These are phyloP conservation scores for Dendrobium officinale DNA, from an alignment of 106 monocot species.

Conservation along the genomic window DNA sequence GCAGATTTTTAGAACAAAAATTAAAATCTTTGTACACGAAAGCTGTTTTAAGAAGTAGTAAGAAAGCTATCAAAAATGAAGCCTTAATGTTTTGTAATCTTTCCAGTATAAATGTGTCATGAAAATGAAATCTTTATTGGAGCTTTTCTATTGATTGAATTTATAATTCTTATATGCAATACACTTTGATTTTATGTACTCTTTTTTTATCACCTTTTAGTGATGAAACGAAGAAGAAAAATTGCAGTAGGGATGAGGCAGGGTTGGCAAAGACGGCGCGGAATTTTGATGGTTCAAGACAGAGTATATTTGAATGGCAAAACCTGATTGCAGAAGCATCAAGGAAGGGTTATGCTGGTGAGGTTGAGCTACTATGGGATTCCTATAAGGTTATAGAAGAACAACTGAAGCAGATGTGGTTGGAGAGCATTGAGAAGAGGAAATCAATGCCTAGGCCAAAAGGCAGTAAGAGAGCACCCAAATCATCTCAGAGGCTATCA, in stretches of 20 bases:
- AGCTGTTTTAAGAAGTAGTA: too few relatives aligned
- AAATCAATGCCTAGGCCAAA: slow-evolving; percentile 40
- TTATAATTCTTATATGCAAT: neutral
- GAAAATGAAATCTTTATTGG: neutral
- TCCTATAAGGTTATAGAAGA: slow-evolving; percentile 66
- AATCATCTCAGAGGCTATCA: slow-evolving; percentile 90
- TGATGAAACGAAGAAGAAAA: slow-evolving; percentile 66
- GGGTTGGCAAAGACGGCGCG: slow-evolving; percentile 68
- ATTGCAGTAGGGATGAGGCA: slow-evolving; percentile 65
- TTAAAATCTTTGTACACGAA: too few relatives aligned
- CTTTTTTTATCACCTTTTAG: slow-evolving; percentile 16
- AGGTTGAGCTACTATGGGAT: slow-evolving; percentile 76
- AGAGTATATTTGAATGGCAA: slow-evolving; percentile 65
- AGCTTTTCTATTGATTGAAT: neutral
- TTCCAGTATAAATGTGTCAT: neutral
- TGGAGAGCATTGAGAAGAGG: slow-evolving; percentile 65
- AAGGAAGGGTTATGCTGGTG: slow-evolving; percentile 47
- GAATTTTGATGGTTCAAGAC: slow-evolving; percentile 59
- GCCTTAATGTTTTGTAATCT: neutral
- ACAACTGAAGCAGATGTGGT: slow-evolving; percentile 59
- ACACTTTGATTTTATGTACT: neutral
- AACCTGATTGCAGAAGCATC: slow-evolving; percentile 59
- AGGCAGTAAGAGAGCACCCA: slow-evolving; percentile 68
- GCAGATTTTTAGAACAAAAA: too few relatives aligned
- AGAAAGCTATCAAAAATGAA: too few relatives aligned